A percentile compares a stretch with the other conserved stretches of the same genome.
Conservation (phyloP, 1,284 basidiomycete species). For the Malassezia furfur region DNA sequence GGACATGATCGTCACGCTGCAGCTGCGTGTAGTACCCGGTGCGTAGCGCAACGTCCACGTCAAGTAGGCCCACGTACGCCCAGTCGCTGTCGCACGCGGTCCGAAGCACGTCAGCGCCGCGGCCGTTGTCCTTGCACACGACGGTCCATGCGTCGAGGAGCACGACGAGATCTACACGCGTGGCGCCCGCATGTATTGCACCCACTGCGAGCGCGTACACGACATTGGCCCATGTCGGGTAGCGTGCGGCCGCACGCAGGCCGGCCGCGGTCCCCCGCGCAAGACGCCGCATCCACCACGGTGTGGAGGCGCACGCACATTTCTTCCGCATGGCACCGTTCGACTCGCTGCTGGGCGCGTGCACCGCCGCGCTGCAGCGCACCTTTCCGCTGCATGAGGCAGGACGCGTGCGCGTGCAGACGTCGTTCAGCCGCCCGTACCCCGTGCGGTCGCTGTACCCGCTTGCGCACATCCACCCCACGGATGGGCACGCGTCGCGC, state of each 20-base stretch:
- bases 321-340: background rate
- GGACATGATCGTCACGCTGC: conserved; percentile 1
- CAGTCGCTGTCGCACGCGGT: background rate
- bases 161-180: conserved; percentile 1
- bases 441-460: conserved; percentile 37
- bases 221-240: background rate
- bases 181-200: background rate
- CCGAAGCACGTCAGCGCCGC: background rate
- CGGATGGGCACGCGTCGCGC: conserved; percentile 19
- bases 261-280: background rate
- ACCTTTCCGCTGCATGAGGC: conserved; percentile 18
- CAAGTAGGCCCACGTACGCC: background rate
- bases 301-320: background rate
- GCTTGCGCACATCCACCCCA: conserved; percentile 37
- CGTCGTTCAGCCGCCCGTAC: conserved; percentile 36
- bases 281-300: background rate
- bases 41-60: background rate
- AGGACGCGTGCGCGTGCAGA: conserved; percentile 26
- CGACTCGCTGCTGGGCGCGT: background rate
- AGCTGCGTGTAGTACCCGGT: background rate
- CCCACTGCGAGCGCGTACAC: background rate
- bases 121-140: background rate
- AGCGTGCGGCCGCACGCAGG: background rate
- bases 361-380: conserved; percentile 1
- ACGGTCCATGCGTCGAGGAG: conserved; percentile 4